Base-by-base conservation (phyloP, 768 basidiomycete species). In the Plicaturopsis crispa region DNA sequence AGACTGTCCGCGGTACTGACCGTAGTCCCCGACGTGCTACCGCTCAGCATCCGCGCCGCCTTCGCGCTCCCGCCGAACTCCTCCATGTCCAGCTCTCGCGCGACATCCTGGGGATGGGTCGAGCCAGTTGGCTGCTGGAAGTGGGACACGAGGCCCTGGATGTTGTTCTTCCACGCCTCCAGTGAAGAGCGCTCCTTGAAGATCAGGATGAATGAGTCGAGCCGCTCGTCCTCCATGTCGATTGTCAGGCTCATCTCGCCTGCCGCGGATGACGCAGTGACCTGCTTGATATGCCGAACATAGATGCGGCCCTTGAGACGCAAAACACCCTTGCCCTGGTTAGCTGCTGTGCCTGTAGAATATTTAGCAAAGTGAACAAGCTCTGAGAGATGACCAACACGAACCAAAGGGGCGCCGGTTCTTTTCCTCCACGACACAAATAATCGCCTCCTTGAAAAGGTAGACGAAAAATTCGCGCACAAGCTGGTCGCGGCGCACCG, bases 371-470 rank as follows among this genome's bases (percentile, higher is more conserved):
- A n/a, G n/a, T n/a, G n/a, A n/a, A n/a, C n/a, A n/a, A n/a, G n/a
- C n/a, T n/a, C n/a, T n/a, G n/a, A n/a, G n/a, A n/a, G n/a, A n/a
- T n/a, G n/a, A n/a, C n/a, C n/a, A n/a, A n/a, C n/a, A n/a, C n/a
- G n/a, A n/a, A n/a, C n/a, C n/a, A n/a, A n/a, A n/a, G n/a, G n/a
- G n/a, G n/a, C n/a, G 79, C 18, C 84, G 78, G 52, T 90, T 93
- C 67, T 82, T 89, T 62, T 99, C 94, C 58, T 98, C 93, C 14
- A 86, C 75, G n/a, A 98, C 91, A 57, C 96, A 99, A 43, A 99
- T 91, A 47, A 99, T 87, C 7, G 96, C 96, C 59, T 97, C 91
- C 53, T 84, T 84, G 76, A 97, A 99, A 19, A 99, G 75, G 63
- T 98, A 97, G 43, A 96, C 90, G 54, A 82, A 87, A 61, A 97